These are phyloP conservation scores for Spatholobus suberectus DNA, from an alignment of 306 rosid species.

Conservation along the genomic window DNA sequence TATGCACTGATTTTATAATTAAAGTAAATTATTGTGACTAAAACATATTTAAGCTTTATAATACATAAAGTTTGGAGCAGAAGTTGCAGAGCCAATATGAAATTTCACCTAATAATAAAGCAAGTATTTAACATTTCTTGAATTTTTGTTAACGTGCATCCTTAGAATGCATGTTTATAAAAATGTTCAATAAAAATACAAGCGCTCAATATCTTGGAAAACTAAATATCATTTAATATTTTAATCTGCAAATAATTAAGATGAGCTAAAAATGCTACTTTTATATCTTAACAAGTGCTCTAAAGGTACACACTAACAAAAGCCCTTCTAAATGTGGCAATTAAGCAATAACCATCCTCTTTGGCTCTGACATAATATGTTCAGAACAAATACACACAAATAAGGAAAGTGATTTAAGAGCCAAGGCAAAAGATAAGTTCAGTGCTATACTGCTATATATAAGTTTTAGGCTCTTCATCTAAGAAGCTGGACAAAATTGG, in stretches of 20 bases:
- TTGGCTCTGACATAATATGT: neutral
- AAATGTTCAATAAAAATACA: neutral
- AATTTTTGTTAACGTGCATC: neutral
- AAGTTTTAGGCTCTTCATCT: neutral
- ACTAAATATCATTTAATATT: neutral
- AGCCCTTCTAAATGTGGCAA: neutral
- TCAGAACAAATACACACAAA: neutral
- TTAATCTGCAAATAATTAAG: neutral
- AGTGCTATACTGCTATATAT: neutral
- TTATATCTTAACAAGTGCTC: neutral
- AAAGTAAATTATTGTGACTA: neutral
- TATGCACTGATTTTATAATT: neutral
- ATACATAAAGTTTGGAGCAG: neutral
- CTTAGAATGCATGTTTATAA: neutral
- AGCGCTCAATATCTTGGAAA: neutral
- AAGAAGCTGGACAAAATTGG: neutral
- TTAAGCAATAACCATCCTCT: neutral
- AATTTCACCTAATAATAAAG: neutral
- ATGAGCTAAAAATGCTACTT: neutral
- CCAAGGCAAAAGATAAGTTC: neutral
- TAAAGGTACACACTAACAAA: neutral
- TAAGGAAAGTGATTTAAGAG: neutral
- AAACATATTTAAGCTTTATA: neutral
- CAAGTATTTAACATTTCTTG: neutral
- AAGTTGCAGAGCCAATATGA: neutral